Evolutionary conservation across 208 protist species (phyloP).

Genomic region (Hexamita inflata): DNA sequence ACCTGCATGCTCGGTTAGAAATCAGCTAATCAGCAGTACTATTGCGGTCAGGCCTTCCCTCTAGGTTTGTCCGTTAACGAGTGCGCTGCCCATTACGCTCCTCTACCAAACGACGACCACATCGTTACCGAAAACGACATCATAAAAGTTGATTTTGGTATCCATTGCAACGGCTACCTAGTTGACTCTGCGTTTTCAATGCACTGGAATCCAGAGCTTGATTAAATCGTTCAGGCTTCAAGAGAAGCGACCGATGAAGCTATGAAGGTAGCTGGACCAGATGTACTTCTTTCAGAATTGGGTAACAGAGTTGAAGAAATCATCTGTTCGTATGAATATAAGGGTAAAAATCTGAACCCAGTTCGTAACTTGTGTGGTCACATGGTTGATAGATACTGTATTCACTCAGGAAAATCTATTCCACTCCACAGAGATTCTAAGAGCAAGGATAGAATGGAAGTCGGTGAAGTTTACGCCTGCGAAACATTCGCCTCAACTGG

Average conservation of each 20-base stretch:
- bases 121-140: constrained; percentile 79
- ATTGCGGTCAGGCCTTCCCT: constrained; percentile 39
- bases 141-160: constrained; percentile 87
- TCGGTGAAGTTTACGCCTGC: constrained; percentile 92
- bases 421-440: constrained; percentile 81
- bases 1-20: not conserved
- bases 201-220: constrained; percentile 79
- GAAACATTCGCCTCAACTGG: constrained; percentile 98
- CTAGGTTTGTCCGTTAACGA: constrained; percentile 74
- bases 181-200: constrained; percentile 91
- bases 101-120: constrained; percentile 78
- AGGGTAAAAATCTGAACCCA: constrained; percentile 63
- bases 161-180: constrained; percentile 78
- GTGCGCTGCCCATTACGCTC: constrained; percentile 87
- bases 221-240: constrained; percentile 76
- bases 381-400: constrained; percentile 47
- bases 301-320: constrained; percentile 47
- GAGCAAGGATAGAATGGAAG: constrained; percentile 46
- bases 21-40: not conserved
- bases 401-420: constrained; percentile 95
- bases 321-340: constrained; percentile 52
- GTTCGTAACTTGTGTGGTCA: constrained; percentile 95
- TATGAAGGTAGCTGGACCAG: constrained; percentile 55
- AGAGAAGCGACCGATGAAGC: constrained; percentile 90
- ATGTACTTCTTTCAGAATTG: constrained; percentile 36